phyloP scores from a whole-genome alignment of 108 stramenopile genomes.

The Tribonema minus region DNA sequence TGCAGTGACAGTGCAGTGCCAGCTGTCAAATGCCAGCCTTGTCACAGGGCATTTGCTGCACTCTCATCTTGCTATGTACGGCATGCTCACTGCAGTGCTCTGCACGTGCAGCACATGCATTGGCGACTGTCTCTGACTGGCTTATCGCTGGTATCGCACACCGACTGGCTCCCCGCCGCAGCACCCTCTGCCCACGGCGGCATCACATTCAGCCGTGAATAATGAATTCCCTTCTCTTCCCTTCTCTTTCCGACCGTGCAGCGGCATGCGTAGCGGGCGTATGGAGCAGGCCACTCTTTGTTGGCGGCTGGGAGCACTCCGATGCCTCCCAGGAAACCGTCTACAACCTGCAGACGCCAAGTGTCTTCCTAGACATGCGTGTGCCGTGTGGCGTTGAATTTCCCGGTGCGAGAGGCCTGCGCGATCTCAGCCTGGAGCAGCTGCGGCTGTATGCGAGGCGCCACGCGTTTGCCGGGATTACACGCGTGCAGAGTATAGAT shows the following conservation, averaged over 20 bases:
- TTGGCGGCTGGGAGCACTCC: slow-evolving; percentile 76
- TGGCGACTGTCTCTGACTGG: no score
- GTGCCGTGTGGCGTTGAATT: no score
- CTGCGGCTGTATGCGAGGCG: slow-evolving; percentile 72
- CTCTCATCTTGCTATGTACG: no score
- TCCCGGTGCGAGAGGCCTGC: no score
- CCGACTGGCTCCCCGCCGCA: background rate
- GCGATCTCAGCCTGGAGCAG: no score
- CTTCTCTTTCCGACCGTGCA: no score
- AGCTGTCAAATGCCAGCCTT: background rate
- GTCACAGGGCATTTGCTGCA: no score
- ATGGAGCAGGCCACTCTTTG: slow-evolving; percentile 72
- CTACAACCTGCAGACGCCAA: slow-evolving; percentile 76
- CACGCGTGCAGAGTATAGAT: slow-evolving; percentile 10
- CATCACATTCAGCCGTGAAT: background rate
- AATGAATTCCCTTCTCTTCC: background rate
- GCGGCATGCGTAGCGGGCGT: slow-evolving; percentile 73
- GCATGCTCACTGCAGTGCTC: background rate
- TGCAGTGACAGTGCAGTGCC: background rate
- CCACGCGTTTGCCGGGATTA: slow-evolving; percentile 80
- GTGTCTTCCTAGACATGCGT: slow-evolving; percentile 76
- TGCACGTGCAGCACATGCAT: background rate
- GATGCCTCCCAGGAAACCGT: slow-evolving; percentile 56
- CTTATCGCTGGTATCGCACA: background rate
- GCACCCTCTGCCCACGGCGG: background rate